These are phyloP conservation scores for Vitis amurensis DNA, from an alignment of 164 flowering plant genomes.

Conservation along the genomic window DNA sequence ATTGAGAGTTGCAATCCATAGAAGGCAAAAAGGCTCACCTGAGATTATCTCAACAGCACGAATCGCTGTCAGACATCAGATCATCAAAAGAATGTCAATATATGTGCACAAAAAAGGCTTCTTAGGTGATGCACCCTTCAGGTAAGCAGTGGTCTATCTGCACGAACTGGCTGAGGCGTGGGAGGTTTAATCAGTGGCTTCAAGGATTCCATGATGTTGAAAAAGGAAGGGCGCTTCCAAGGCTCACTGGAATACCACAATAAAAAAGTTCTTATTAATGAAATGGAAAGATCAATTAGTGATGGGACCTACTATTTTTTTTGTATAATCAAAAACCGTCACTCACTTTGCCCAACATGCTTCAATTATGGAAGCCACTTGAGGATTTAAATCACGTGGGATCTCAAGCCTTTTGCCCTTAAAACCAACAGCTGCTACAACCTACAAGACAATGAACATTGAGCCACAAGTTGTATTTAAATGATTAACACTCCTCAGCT, in stretches of 20 bases:
- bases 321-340: neutral
- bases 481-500: neutral
- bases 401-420: slow-evolving; percentile 80
- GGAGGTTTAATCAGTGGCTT: slow-evolving; percentile 58
- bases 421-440: slow-evolving; percentile 91
- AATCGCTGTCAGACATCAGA: slow-evolving; percentile 20
- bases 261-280: neutral
- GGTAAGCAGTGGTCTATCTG: slow-evolving; percentile 37
- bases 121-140: slow-evolving; percentile 20
- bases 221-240: slow-evolving; percentile 84
- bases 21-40: slow-evolving; percentile 25
- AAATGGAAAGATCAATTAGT: neutral
- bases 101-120: slow-evolving; percentile 22
- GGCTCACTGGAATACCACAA: slow-evolving; percentile 62
- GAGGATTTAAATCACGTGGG: slow-evolving; percentile 67
- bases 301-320: too few relatives aligned
- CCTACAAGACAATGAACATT: slow-evolving; percentile 40
- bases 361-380: slow-evolving; percentile 71
- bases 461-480: neutral
- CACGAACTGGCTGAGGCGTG: slow-evolving; percentile 41
- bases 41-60: slow-evolving; percentile 16
- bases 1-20: neutral
- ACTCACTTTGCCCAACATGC: slow-evolving; percentile 86
- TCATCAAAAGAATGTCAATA: slow-evolving; percentile 27
- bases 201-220: slow-evolving; percentile 69